These are phyloP conservation scores for Penicillium occitanis DNA, from an alignment of 2,329 filamentous ascomycete species.

Conservation along the genomic window DNA sequence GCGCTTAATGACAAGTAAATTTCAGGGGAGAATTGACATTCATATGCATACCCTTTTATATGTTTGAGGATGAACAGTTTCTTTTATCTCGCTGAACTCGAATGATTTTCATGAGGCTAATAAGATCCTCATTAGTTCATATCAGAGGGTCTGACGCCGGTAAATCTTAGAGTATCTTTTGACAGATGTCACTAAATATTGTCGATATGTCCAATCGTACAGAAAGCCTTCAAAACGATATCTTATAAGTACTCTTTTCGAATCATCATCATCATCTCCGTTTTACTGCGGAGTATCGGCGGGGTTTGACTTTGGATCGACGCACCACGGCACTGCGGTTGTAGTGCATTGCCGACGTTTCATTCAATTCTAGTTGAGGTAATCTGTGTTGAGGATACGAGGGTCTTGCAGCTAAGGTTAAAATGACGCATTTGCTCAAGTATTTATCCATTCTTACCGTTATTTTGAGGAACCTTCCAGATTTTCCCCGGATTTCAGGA, in stretches of 20 bases:
- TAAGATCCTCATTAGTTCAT: neutral
- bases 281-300: constrained; percentile 7
- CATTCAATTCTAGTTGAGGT: neutral
- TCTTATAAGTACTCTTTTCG: neutral
- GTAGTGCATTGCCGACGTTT: neutral
- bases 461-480: neutral
- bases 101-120: neutral
- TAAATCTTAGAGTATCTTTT: neutral
- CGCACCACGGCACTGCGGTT: neutral
- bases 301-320: neutral
- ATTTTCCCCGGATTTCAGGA: neutral
- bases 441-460: neutral
- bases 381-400: neutral
- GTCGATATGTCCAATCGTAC: neutral
- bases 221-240: neutral
- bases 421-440: neutral
- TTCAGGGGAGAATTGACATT: neutral
- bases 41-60: neutral
- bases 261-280: neutral
- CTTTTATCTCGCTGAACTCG: neutral
- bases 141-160: neutral
- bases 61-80: neutral
- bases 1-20: neutral
- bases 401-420: neutral
- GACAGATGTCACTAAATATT: neutral